Percentiles rank a stretch among this genome's conserved stretches.
These are phyloP conservation scores for Mucor lusitanicus DNA, from an alignment of 371 early-diverging fungal species.

Conservation along the genomic window DNA sequence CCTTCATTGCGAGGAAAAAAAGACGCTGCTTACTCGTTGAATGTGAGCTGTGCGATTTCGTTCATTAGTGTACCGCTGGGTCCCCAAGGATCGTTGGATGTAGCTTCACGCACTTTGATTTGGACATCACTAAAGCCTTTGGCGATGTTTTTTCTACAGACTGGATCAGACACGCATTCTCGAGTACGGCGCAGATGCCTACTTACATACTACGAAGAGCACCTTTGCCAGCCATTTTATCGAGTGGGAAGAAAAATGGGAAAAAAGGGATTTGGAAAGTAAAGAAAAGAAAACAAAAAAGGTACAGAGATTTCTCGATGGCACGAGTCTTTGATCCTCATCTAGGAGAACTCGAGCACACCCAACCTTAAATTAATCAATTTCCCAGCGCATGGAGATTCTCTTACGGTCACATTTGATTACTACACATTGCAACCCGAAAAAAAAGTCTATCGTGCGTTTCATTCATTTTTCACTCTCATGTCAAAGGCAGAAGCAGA, in stretches of 20 bases:
- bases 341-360: not conserved
- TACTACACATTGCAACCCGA: not conserved
- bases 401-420: not conserved
- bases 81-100: slow-evolving; percentile 88
- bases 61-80: slow-evolving; percentile 80
- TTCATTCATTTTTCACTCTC: not conserved
- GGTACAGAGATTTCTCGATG: slow-evolving; percentile 5
- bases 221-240: slow-evolving; percentile 50
- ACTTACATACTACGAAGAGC: slow-evolving; percentile 54
- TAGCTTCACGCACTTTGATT: slow-evolving; percentile 90
- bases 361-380: not conserved
- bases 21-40: slow-evolving; percentile 76
- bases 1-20: not conserved
- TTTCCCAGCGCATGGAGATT: not conserved
- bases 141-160: slow-evolving; percentile 86
- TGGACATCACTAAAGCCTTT: slow-evolving; percentile 95
- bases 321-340: slow-evolving; percentile 12
- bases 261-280: slow-evolving; percentile 2
- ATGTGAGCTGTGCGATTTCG: slow-evolving; percentile 85
- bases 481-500: slow-evolving; percentile 42
- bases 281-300: slow-evolving; percentile 7
- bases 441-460: not conserved
- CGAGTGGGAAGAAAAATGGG: slow-evolving; percentile 1
- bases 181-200: not conserved
- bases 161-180: not conserved